phyloP scores from a whole-genome alignment of 2,329 filamentous ascomycete genomes.

The Cylindrodendrum hubeiense region DNA sequence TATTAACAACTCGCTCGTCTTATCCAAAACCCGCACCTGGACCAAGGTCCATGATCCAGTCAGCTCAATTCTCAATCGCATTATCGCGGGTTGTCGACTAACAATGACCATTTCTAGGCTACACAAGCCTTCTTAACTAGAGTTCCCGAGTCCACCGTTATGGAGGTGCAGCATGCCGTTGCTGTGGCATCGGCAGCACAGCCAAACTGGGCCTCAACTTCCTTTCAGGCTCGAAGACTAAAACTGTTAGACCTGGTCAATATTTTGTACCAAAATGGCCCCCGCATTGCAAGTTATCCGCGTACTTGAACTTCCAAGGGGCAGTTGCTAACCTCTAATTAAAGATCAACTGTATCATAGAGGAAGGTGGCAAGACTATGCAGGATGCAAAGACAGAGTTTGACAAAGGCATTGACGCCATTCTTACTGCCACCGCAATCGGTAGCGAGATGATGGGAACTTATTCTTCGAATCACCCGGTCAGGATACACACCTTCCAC shows the following conservation, averaged over 20 bases:
- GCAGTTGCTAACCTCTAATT: not conserved
- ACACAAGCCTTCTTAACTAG: slow-evolving; percentile 35
- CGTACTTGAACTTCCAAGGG: not conserved
- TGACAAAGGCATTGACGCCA: slow-evolving; percentile 35
- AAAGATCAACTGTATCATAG: slow-evolving; percentile 10
- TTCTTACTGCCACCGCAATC: slow-evolving; percentile 32
- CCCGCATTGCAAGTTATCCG: slow-evolving; percentile 18
- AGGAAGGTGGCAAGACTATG: slow-evolving; percentile 39
- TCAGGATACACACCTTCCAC: slow-evolving; percentile 30
- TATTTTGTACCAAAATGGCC: slow-evolving; percentile 14
- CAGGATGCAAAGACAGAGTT: slow-evolving; percentile 38
- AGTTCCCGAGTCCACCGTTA: slow-evolving; percentile 38
- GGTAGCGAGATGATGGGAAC: slow-evolving; percentile 25
- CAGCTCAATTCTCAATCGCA: not conserved
- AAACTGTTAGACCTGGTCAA: slow-evolving; percentile 18
- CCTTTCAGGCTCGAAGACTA: not conserved
- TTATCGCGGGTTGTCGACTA: not conserved
- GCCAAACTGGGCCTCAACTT: slow-evolving; percentile 13
- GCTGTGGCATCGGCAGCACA: slow-evolving; percentile 24
- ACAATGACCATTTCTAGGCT: slow-evolving; percentile 7
- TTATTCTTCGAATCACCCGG: slow-evolving; percentile 3
- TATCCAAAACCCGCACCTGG: slow-evolving; percentile 33
- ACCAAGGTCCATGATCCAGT: slow-evolving; percentile 34
- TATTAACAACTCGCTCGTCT: slow-evolving; percentile 31
- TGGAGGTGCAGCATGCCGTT: slow-evolving; percentile 32